These are phyloP conservation scores for Suillus luteus DNA, from an alignment of 768 basidiomycete genomes.

Conservation along the genomic window DNA sequence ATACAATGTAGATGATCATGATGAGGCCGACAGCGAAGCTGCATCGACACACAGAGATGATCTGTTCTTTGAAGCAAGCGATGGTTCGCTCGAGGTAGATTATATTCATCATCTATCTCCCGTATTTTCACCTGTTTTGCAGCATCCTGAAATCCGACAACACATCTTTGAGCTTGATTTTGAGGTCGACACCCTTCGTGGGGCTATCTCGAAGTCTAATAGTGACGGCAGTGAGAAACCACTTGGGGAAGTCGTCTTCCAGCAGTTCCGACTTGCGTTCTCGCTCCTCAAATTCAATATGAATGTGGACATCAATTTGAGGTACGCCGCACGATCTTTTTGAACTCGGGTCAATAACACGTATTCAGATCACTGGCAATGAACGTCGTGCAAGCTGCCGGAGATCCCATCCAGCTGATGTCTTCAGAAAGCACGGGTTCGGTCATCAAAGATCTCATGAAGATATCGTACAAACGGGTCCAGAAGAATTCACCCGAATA, in stretches of 20 bases:
- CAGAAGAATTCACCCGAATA: constrained; percentile 89
- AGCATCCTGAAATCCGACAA: constrained; percentile 46
- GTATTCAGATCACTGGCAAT: constrained; percentile 67
- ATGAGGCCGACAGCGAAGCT: constrained; percentile 46
- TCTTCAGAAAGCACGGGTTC: constrained; percentile 54
- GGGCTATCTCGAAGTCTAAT: constrained; percentile 72
- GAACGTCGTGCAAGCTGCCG: constrained; percentile 63
- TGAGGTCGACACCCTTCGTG: constrained; percentile 80
- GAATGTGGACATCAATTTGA: constrained; percentile 80
- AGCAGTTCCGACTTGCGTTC: constrained; percentile 76
- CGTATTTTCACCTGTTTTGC: constrained; percentile 5
- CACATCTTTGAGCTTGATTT: constrained; percentile 85
- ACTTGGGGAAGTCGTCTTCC: constrained; percentile 77
- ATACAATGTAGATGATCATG: constrained; percentile 69
- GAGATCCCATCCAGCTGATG: constrained; percentile 59
- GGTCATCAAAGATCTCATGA: constrained; percentile 66
- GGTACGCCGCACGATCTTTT: constrained; percentile 41
- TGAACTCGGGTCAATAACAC: constrained; percentile 14
- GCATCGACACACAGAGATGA: constrained; percentile 48
- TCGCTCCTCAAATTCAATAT: constrained; percentile 82
- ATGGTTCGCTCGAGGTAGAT: constrained; percentile 57
- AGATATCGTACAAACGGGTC: constrained; percentile 74
- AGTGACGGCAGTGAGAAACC: constrained; percentile 64
- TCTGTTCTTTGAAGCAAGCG: constrained; percentile 73
- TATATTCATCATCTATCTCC: constrained; percentile 6